A percentile compares a stretch with the other conserved stretches of the same genome.
These are phyloP conservation scores for Phytophthora pini DNA, from an alignment of 352 stramenopile genomes.

Conservation along the genomic window DNA sequence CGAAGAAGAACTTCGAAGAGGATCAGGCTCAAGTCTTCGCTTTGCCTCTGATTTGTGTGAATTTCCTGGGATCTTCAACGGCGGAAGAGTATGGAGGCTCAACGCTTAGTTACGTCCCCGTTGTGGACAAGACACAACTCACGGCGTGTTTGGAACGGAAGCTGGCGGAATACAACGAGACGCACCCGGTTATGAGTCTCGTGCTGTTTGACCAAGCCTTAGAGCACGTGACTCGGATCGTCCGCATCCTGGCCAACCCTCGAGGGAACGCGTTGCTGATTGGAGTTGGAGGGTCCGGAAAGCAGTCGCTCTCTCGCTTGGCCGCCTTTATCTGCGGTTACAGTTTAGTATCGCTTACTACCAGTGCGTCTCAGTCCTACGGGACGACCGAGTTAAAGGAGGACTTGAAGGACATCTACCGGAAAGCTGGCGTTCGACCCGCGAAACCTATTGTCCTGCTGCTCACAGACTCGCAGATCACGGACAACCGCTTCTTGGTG, in stretches of 20 bases:
- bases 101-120: conserved; percentile 52
- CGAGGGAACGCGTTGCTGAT: conserved; percentile 88
- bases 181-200: conserved; percentile 92
- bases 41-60: conserved; percentile 70
- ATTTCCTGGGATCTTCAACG: conserved; percentile 51
- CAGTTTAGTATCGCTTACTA: conserved; percentile 66
- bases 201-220: conserved; percentile 93
- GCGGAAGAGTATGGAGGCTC: conserved; percentile 9
- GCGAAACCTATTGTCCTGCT: conserved; percentile 89
- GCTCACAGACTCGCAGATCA: conserved; percentile 89
- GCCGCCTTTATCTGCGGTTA: conserved; percentile 90
- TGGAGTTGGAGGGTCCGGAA: conserved; percentile 85
- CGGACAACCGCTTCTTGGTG: conserved; percentile 89
- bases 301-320: conserved; percentile 91
- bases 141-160: conserved; percentile 64
- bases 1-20: conserved; percentile 90
- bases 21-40: conserved; percentile 78
- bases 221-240: conserved; percentile 89
- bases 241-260: conserved; percentile 79
- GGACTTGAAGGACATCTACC: conserved; percentile 91
- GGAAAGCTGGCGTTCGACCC: conserved; percentile 85
- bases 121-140: conserved; percentile 62
- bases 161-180: conserved; percentile 92
- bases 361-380: conserved; percentile 65
- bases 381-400: conserved; percentile 84